Evolutionary conservation across 2,329 filamentous ascomycete genomes (phyloP), one percentile per base, ranked within the genome.

Genomic region (Calonectria hongkongensis): DNA sequence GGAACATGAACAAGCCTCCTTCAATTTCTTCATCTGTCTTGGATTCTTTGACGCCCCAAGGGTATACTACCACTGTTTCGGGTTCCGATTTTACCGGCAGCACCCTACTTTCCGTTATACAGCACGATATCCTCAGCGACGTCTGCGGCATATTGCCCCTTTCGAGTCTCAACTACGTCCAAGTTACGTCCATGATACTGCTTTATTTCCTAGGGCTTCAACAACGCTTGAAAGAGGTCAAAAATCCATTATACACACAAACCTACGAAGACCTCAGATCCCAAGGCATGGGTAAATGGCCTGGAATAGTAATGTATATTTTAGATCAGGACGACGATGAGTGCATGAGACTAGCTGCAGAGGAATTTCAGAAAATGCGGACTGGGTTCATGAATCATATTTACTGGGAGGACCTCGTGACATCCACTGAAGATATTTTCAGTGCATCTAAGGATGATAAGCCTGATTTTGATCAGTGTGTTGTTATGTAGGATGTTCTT

Each of bases 111-210:
- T 16, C 33, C 13, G 6, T 60, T 13, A 13, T 66, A 2, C 36
- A 50, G 21, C 10, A 36, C 4, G 74, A 77, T 50, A 45, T 75
- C 8, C n/a, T 33, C 12, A 66, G 18, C 5, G 75, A 77, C 5
- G 51, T 77, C 2, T 60, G 48, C 0, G 74, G 75, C 3, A 33
- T 8, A 8, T 25, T 47, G 1, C 82, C 82, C 3, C n/a, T 83
- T 1, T 84, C 81, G 0, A 78, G 79, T 25, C 21, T 85, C 6
- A 86, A 86, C 73, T 85, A 83, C 50, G 18, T 83, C 12, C 80
- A 69, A 62, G 74, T 82, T 1, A 81, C 79, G 4, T 48, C 48
- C 0, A 25, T 41, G 7, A 76, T 83, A 13, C 60, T 83, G 54
- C 41, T 75, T 4, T 33, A 77, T 0, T 85, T 83, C 30, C 18